Base-by-base conservation (phyloP, 2,329 filamentous ascomycete genomes). In the Sarocladium oryzae region DNA sequence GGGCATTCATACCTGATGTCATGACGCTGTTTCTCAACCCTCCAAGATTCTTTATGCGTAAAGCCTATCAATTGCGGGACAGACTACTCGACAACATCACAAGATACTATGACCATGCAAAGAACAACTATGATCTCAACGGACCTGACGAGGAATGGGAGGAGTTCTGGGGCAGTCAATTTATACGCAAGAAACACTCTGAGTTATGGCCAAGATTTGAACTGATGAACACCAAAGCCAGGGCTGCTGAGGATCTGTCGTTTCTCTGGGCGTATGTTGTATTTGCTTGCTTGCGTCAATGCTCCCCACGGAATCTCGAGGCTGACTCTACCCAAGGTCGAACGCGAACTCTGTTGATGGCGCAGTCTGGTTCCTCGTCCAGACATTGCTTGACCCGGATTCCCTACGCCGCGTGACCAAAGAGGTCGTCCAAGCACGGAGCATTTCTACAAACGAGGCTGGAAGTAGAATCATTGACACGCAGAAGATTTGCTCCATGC, bases 111-210 rank as follows among this genome's bases (percentile, higher is more conserved):
- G 20, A 41, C 7, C 40, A 52, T 2, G 54, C 59, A 2, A 55
- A 43, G 49, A 30, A 50, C 1, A 36, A 56, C 3, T 61, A 58
- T 32, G 56, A 61, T 48, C 58, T 55, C 55, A 40, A 57, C 1
- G 53, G 50, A 4, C 24, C 23, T 1, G 51, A 53, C 2, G 8
- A 45, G 23, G 51, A 49, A 1, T 35, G 40, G 11, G 57, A 61
- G 11, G 36, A 51, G 0, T 50, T 56, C 7, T 67, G 62, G 61
- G 64, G 32, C 24, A 68, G n/a, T 58, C 60, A 1, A 48, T 54
- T 15, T 21, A 50, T n/a, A 3, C 9, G 35, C 3, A 38, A 5
- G 10, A 50, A 38, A 33, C 21, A 52, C 2, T 9, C 15, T 9
- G 26, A 33, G 5, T 21, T 49, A 9, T 45, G 40, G 40, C 21